Evolutionary conservation across 2,329 filamentous ascomycete species (phyloP), one percentile per base, ranked within the genome.

Genomic region (Myrmaecium sp.): DNA sequence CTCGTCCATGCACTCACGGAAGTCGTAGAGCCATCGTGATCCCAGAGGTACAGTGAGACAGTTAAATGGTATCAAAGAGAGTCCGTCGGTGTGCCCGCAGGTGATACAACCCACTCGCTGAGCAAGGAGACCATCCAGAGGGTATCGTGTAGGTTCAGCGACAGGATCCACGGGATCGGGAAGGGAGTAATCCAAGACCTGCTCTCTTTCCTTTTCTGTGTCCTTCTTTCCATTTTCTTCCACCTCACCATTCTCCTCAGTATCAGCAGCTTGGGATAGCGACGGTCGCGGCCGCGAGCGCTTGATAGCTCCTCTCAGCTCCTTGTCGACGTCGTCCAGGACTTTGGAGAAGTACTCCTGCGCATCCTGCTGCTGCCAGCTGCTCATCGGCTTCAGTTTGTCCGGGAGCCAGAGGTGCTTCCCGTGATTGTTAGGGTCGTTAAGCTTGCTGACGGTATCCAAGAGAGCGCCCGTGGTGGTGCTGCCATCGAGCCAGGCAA

Each of bases 301-400:
- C 48, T 46, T 60, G 36, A 32, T 47, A 41, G 29, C 49, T 44
- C 31, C 54, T 55, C 23, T 62, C 21, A 81, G 60, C 43, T 91
- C 81, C 41, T 75, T 76, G 42, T 94, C 81, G 15, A 93, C 60
- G 39, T 84, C 74, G 37, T 86, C 82, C 25, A 94, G 52, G 9
- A 98, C 64, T 42, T 86, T 91, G 10, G 82, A 86, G 42, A 80
- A 94, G 49, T 95, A 98, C 50, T 98, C 89, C 46, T 95, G 89
- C 4, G 89, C 89, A 53, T 98, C 89, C 52, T 98, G 89, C 47
- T 95, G 89, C 39, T 91, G 79, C 69, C 79, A 92, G 16, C 80
- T 93, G 50, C 76, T 86, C 75, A 95, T 91, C 6, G 74, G 84
- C 52, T 93, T 93, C 23, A 94, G 58, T 29, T 76, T 69, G 1